Evolutionary conservation across 2,329 filamentous ascomycete genomes (phyloP).

Genomic region (Venturia effusa): DNA sequence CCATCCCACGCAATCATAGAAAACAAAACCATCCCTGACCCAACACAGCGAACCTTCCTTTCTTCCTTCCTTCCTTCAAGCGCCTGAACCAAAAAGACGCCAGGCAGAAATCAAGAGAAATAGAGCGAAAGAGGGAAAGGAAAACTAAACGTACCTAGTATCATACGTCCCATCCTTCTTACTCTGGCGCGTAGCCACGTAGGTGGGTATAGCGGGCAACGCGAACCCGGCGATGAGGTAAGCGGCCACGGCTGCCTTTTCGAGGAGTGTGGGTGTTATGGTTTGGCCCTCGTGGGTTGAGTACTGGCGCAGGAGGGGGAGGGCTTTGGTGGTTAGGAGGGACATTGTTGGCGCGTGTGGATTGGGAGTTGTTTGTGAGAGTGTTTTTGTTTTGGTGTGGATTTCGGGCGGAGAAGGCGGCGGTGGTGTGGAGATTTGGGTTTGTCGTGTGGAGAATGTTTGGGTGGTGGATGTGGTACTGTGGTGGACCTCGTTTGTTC

Average conservation of each 20-base stretch:
- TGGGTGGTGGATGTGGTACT: not conserved
- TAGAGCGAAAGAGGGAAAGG: not conserved
- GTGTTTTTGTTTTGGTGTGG: not conserved
- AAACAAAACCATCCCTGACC: too few species aligned
- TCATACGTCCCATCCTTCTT: conserved; percentile 26
- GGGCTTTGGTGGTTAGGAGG: not conserved
- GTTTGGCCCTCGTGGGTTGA: not conserved
- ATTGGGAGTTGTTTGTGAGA: not conserved
- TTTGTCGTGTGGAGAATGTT: not conserved
- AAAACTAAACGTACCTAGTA: conserved; percentile 22
- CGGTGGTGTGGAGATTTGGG: not conserved
- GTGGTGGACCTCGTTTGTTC: not conserved
- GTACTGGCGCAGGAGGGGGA: not conserved
- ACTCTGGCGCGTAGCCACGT: conserved; percentile 25
- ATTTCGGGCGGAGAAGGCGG: too few species aligned
- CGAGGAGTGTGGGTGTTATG: not conserved
- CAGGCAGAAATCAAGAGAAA: not conserved
- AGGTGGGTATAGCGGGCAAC: conserved; percentile 29
- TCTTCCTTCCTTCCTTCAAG: too few species aligned
- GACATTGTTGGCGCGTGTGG: not conserved
- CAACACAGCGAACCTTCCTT: too few species aligned
- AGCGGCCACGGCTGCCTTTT: conserved; percentile 21
- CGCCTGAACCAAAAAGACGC: too few species aligned
- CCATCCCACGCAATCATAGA: too few species aligned
- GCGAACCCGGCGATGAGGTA: conserved; percentile 28